Evolutionary conservation across 164 flowering plant species (phyloP), one percentile per base, ranked within the genome.

Genomic region (Annona cherimola): DNA sequence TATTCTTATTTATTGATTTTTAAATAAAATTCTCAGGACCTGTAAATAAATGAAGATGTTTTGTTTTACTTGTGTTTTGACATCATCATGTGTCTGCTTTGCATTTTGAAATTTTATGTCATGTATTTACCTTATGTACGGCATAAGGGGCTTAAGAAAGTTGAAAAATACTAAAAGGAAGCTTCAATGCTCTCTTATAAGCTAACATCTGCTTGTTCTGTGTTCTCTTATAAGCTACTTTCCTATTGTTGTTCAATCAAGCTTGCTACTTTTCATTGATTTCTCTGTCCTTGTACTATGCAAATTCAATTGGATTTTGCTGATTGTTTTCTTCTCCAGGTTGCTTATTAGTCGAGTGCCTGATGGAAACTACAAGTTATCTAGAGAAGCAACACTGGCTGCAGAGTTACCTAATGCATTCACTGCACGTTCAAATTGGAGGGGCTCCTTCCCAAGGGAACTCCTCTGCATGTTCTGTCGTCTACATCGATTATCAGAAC

Each of bases 361-460:
- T 3, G 77, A 80, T 77, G 98, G 99, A 40, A 68, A 78, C 74
- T 92, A 89, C 80, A 93, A 93, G 85, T 74, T 93, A 75, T 90
- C 98, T 16, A 84, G 99, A 78, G 91, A 88, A 44, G 91, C 98
- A 74, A 69, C 87, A 71, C 84, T 93, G 73, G 78, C 81, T 61
- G 93, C 96, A 11, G 89, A 93, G 73, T 83, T 95, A 77, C 99
- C 99, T 61, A 19, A 50, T 45, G 75, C 80, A 43, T 95, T 83
- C 72, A 85, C 92, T n/a, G 76, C 93, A n/a, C 87, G 80, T 69
- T 66, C 88, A 74, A 90, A 93, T 74, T 95, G 99, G 99, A 88
- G 91, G 76, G 99, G 99, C 67, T 79, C 88, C 41, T 79, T 78
- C 3, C 99, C 99, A 1, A 86, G 87, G 80, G 97, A 96, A 39